A percentile compares a stretch with the other conserved stretches of the same genome.
Conservation (phyloP, 768 basidiomycete species). For the Tremella fuciformis region DNA sequence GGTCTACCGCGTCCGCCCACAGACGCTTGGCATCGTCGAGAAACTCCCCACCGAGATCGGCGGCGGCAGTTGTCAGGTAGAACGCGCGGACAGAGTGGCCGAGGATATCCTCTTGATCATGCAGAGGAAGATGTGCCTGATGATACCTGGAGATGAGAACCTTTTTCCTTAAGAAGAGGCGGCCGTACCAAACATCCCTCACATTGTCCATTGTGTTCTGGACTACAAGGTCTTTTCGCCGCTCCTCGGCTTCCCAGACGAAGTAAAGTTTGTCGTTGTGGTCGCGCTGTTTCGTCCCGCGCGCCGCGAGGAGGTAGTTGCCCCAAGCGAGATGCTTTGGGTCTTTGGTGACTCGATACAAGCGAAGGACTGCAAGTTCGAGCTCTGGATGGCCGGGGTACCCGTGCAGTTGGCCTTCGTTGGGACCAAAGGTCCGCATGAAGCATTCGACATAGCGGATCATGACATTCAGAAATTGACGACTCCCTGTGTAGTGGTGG, state of each 20-base stretch:
- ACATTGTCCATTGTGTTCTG: slow-evolving; percentile 16
- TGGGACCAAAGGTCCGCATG: slow-evolving; percentile 24
- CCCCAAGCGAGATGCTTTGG: slow-evolving; percentile 24
- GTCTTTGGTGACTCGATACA: slow-evolving; percentile 25
- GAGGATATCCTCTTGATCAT: slow-evolving; percentile 28
- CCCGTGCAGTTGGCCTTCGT: slow-evolving; percentile 24
- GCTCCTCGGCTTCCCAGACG: slow-evolving; percentile 21
- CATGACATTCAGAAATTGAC: slow-evolving; percentile 30
- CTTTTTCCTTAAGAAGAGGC: background rate
- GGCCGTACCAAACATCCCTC: slow-evolving; percentile 9
- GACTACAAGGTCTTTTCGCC: slow-evolving; percentile 6
- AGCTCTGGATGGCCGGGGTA: slow-evolving; percentile 42
- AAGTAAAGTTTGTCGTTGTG: slow-evolving; percentile 23
- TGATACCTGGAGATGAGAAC: slow-evolving; percentile 14
- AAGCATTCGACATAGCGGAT: slow-evolving; percentile 32
- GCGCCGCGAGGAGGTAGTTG: slow-evolving; percentile 23
- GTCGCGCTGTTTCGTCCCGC: slow-evolving; percentile 20
- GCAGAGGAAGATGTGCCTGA: slow-evolving; percentile 27
- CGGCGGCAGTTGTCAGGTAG: slow-evolving; percentile 32
- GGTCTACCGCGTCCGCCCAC: slow-evolving; percentile 22
- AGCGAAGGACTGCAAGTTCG: slow-evolving; percentile 34
- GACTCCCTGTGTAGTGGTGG: slow-evolving; percentile 21
- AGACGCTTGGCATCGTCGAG: slow-evolving; percentile 26
- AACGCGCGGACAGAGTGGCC: slow-evolving; percentile 32
- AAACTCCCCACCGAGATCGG: slow-evolving; percentile 27